Base-by-base conservation (phyloP, 148 eudicot species). In the Salicornia ramosissima region DNA sequence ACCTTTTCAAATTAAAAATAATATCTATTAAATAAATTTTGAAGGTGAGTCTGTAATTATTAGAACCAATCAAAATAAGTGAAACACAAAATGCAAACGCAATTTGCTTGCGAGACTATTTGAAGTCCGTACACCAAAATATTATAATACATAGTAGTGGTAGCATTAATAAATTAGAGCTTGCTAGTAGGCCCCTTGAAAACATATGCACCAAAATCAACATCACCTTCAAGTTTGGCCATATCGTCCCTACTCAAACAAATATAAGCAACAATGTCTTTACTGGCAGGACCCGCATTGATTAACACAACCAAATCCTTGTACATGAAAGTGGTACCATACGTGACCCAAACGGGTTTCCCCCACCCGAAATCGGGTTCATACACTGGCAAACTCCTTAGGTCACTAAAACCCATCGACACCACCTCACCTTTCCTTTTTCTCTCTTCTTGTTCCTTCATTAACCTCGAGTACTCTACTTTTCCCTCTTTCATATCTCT, bases 341-440 rank as follows among this genome's bases (percentile, higher is more conserved):
- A 53, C 0, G 60, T 75, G 0, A 78, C 77, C 77, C 81, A 73
- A 1, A 36, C 18, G 0, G 81, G 81, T 52, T 69, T 73, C 10
- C 81, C 77, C 81, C 77, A 78, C 4, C 81, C 81, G 25, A 78
- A 78, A 60, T 78, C 81, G 3, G 77, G 59, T 47, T 78, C 80
- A 52, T 72, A 61, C n/a, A 72, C 1, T 5, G 72, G 80, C 55
- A 77, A 60, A 14, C 61, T 77, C 2, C 74, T n/a, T 54, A 68
- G 2, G 11, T 71, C 73, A 2, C 73, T 68, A 6, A 68, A 73
- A 2, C 65, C 67, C 16, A 73, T 22, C 5, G 65, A 54, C 15
- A 68, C 26, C 11, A 68, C 33, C 46, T 66, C 74, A 0, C 60
- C 81, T 10, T 55, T 73, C 6, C 10, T 31, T 16, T 43, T 50